Percentiles rank a stretch among this genome's conserved stretches.
These are phyloP conservation scores for Beauveria sp. DNA, from an alignment of 2,329 filamentous ascomycete genomes.

Conservation along the genomic window DNA sequence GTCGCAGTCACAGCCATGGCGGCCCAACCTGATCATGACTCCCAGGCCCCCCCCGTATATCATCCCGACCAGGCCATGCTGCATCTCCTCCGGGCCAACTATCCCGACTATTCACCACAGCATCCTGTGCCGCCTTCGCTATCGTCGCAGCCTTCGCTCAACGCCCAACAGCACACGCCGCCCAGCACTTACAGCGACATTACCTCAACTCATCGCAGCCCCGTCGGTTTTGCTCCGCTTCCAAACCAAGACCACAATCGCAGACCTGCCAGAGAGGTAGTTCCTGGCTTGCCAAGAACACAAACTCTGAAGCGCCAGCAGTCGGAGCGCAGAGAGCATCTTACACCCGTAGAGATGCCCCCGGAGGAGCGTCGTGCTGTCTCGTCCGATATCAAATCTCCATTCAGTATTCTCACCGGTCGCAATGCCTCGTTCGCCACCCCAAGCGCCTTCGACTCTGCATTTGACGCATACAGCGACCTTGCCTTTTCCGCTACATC, in stretches of 20 bases:
- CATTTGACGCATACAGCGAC: not conserved
- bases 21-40: conserved; percentile 4
- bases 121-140: not conserved
- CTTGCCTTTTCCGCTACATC: not conserved
- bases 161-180: not conserved
- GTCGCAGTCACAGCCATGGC: not conserved
- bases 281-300: conserved; percentile 67
- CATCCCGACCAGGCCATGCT: conserved; percentile 5
- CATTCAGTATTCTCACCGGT: not conserved
- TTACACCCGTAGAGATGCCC: conserved; percentile 58
- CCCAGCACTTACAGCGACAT: conserved; percentile 31
- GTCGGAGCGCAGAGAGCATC: conserved; percentile 68
- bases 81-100: not conserved
- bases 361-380: conserved; percentile 62
- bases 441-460: not conserved
- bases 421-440: conserved; percentile 4
- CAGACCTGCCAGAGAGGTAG: conserved; percentile 42
- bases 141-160: not conserved
- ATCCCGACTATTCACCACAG: not conserved
- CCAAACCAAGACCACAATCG: conserved; percentile 1
- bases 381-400: conserved; percentile 44
- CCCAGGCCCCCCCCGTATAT: not conserved
- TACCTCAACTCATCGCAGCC: conserved; percentile 10
- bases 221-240: not conserved
- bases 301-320: conserved; percentile 77